Conservation (phyloP, 352 stramenopile genomes). For the Blastocystis sp. region DNA sequence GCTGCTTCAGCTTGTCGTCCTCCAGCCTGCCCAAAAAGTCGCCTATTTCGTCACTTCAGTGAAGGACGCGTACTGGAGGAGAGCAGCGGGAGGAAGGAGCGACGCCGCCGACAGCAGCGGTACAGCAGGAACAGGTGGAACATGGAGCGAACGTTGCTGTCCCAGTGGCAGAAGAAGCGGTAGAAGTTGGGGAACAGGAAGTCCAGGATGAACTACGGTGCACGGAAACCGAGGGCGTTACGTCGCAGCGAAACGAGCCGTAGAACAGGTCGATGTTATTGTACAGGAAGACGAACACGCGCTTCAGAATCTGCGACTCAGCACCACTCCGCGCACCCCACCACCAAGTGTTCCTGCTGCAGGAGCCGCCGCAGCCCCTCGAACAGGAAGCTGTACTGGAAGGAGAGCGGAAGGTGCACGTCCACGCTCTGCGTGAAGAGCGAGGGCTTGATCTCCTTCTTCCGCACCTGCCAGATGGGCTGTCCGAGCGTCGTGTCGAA, state of each 20-base stretch:
- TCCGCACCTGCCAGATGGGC: constrained; percentile 4
- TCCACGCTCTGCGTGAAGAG: not conserved
- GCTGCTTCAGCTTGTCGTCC: not conserved
- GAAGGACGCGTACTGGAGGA: not conserved
- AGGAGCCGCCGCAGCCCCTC: constrained; percentile 28
- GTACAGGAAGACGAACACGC: constrained; percentile 48
- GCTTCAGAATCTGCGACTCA: constrained; percentile 33
- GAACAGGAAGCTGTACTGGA: constrained; percentile 36
- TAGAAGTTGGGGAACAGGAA: constrained; percentile 31
- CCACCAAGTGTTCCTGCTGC: constrained; percentile 51
- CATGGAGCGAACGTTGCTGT: constrained; percentile 32
- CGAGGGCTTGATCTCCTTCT: not conserved
- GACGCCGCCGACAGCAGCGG: not conserved
- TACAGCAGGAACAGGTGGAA: constrained; percentile 60
- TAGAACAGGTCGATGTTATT: constrained; percentile 29
- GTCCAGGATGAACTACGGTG: constrained; percentile 45
- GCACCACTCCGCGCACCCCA: not conserved
- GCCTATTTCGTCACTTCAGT: not conserved
- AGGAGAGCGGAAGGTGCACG: not conserved
- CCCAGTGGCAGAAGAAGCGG: constrained; percentile 71
- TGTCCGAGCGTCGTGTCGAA: not conserved
- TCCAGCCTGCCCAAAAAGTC: constrained; percentile 10
- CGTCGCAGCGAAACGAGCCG: not conserved
- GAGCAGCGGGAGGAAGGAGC: constrained; percentile 1
- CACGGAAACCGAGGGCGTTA: not conserved